Percentiles rank a stretch among this genome's conserved stretches.
These are phyloP conservation scores for Hepatocystis sp. DNA, from an alignment of 169 alveolate species.

Conservation along the genomic window DNA sequence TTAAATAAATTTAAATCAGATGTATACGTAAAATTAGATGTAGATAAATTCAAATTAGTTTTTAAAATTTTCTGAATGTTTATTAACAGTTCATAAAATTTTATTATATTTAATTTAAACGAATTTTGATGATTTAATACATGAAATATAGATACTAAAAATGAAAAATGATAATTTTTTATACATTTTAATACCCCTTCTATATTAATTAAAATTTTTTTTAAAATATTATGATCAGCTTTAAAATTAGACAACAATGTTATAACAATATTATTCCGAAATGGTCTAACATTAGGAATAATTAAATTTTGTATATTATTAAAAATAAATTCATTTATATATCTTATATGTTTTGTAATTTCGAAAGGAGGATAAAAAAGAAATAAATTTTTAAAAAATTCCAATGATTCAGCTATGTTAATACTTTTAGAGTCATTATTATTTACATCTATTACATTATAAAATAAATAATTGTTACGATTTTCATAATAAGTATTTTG, in stretches of 20 bases:
- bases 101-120: constrained; percentile 46
- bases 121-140: constrained; percentile 71
- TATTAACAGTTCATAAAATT: constrained; percentile 45
- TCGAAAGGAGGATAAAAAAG: constrained; percentile 67
- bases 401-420: constrained; percentile 57
- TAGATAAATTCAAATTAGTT: constrained; percentile 20
- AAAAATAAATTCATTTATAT: constrained; percentile 50
- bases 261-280: constrained; percentile 46
- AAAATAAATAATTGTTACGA: constrained; percentile 49
- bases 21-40: constrained; percentile 2
- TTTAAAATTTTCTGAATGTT: constrained; percentile 33
- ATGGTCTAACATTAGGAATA: constrained; percentile 65
- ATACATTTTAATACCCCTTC: constrained; percentile 51
- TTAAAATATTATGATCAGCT: constrained; percentile 60
- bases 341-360: constrained; percentile 67
- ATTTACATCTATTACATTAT: constrained; percentile 49
- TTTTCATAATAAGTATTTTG: constrained; percentile 64
- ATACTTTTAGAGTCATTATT: constrained; percentile 49
- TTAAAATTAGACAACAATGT: constrained; percentile 69
- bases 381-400: constrained; percentile 65
- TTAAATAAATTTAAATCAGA: constrained; percentile 26
- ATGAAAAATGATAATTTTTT: constrained; percentile 23
- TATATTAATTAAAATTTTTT: constrained; percentile 34
- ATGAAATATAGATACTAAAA: constrained; percentile 48
- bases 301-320: constrained; percentile 27